Base-by-base conservation (phyloP, 192 early-diverging fungal species). In the Backusella sp. region DNA sequence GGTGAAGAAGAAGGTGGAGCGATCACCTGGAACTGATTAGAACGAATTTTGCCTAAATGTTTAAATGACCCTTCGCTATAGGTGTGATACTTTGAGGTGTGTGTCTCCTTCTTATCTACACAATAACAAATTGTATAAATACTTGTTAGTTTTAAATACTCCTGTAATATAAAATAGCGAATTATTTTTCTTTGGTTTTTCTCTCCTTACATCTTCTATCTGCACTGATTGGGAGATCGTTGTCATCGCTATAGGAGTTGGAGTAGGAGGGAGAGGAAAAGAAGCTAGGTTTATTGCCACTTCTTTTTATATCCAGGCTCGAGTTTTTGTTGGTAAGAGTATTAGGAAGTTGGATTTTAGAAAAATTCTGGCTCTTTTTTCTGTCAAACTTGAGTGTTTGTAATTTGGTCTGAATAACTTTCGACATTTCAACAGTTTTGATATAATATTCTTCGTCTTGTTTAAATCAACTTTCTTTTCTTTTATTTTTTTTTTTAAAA, bases 361-460 rank as follows among this genome's bases (percentile, higher is more conserved):
- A 23, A 28, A 28, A 12, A 14, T 62, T 62, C 26, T 62, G 23
- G 56, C 26, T 62, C 19, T 37, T 41, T 12, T 37, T 35, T 69
- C 37, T 69, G 35, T 37, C 68, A 35, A 69, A 69, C 34, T 37
- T 35, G 12, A 69, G 21, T 14, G 19, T 19, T 19, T 71, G 39
- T 49, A 71, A 32, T 28, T 49, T 71, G 5, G 15, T 28, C 39
- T 71, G 70, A 14, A 49, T 71, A 17, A 71, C 42, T 49, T 49
- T 71, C 8, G 70, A 71, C 44, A 71, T 49, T 34, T 71, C 41
- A 71, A 71, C 42, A 17, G 46, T 28, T 32, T 32, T 71, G 6
- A 46, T 71, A 26, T 70, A 70, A 7, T 69, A 46, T 26, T 41
- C 21, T 70, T 41, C 44, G 39, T 32, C 69, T 70, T 70, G 23